A percentile compares a stretch with the other conserved stretches of the same genome.
These are phyloP conservation scores for Jatropha podagrica DNA, from an alignment of 441 rosid species.

Conservation along the genomic window DNA sequence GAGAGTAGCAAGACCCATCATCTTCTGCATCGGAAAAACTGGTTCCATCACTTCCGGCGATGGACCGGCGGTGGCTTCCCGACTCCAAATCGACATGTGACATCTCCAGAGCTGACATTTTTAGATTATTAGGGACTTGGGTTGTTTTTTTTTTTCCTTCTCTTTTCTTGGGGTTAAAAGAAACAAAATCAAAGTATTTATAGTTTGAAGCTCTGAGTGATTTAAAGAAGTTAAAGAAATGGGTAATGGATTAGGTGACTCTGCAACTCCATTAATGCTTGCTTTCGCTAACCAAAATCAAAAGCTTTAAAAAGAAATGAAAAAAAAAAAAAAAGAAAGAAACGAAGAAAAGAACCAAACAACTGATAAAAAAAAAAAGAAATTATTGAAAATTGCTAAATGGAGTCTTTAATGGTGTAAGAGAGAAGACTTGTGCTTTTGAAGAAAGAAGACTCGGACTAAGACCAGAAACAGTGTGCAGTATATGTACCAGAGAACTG, in stretches of 20 bases:
- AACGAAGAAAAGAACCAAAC: not conserved
- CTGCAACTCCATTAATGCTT: slow-evolving; percentile 38
- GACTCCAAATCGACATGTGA: slow-evolving; percentile 68
- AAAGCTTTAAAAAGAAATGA: not conserved
- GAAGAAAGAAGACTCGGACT: slow-evolving; percentile 10
- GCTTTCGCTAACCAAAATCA: slow-evolving; percentile 23
- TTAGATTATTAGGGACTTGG: not conserved
- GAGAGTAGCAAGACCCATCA: slow-evolving; percentile 76
- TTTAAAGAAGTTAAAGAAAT: slow-evolving; percentile 29
- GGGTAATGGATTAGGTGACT: slow-evolving; percentile 39
- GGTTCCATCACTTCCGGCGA: slow-evolving; percentile 39
- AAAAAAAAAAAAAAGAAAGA: too few species aligned
- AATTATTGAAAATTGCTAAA: slow-evolving; percentile 11
- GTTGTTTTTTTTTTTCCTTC: not conserved
- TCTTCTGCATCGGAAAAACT: slow-evolving; percentile 93
- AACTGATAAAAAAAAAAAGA: not conserved
- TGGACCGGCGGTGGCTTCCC: slow-evolving; percentile 41
- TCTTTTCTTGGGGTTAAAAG: not conserved
- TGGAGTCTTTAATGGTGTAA: slow-evolving; percentile 14
- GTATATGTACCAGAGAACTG: not conserved
- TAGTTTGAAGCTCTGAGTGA: not conserved
- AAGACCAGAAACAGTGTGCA: slow-evolving; percentile 3
- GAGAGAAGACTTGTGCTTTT: slow-evolving; percentile 23
- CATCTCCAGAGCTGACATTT: slow-evolving; percentile 44
- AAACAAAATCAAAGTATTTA: not conserved